Conservation (phyloP, 108 stramenopile species). For the Skeletonema marinoi region DNA sequence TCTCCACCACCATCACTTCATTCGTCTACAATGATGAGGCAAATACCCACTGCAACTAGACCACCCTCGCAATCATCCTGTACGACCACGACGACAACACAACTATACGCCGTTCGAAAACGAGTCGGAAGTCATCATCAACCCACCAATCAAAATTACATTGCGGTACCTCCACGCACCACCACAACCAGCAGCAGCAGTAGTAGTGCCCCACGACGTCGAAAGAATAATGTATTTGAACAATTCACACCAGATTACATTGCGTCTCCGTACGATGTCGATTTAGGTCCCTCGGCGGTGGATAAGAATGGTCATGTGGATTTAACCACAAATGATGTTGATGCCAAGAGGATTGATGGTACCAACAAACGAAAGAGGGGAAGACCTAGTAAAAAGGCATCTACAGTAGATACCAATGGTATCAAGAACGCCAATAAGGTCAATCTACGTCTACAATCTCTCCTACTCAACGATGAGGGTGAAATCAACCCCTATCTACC, state of each 20-base stretch:
- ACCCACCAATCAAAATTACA: background rate
- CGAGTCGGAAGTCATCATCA: conserved; percentile 3
- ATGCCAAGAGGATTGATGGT: background rate
- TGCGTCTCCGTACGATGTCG: conserved; percentile 17
- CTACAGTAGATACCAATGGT: background rate
- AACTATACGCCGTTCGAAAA: background rate
- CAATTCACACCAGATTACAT: conserved; percentile 35
- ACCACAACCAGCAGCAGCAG: background rate
- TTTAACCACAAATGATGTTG: background rate
- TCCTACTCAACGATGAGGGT: conserved; percentile 41
- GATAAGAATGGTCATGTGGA: background rate
- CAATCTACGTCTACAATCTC: conserved; percentile 25
- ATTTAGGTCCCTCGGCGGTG: conserved; percentile 3
- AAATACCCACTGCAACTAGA: background rate
- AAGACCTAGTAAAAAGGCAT: background rate
- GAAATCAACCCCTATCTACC: conserved; percentile 28
- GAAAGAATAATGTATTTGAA: conserved; percentile 34
- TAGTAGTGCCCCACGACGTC: background rate
- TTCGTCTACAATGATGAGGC: too few species aligned
- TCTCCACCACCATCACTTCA: background rate
- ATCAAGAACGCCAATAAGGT: conserved; percentile 11
- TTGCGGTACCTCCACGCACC: background rate
- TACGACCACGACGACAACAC: background rate
- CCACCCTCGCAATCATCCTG: background rate
- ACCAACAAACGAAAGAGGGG: background rate